These are phyloP conservation scores for Epichloe bromicola DNA, from an alignment of 2,329 filamentous ascomycete species.

Conservation along the genomic window DNA sequence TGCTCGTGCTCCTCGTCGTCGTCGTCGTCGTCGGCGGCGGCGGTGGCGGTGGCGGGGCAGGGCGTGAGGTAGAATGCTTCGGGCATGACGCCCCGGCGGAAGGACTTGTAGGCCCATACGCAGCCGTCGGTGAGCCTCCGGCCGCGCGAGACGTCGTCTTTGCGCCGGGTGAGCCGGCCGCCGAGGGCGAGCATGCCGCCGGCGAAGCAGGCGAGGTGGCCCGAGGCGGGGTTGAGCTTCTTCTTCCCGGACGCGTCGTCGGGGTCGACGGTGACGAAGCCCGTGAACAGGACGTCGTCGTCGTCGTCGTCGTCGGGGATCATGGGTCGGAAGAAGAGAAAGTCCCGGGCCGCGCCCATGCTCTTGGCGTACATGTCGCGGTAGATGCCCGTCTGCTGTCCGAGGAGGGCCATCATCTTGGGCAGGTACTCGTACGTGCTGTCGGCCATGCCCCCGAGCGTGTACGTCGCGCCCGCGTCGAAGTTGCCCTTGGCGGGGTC, in stretches of 20 bases:
- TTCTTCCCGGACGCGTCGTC: slow-evolving; percentile 27
- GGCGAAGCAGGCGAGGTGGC: slow-evolving; percentile 35
- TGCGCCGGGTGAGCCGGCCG: slow-evolving; percentile 46
- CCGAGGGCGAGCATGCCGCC: slow-evolving; percentile 58
- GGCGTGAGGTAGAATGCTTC: slow-evolving; percentile 32
- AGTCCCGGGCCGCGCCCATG: slow-evolving; percentile 44
- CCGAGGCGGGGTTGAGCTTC: not conserved
- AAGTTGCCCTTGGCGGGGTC: slow-evolving; percentile 41
- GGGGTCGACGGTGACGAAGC: slow-evolving; percentile 23
- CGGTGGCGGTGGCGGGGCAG: slow-evolving; percentile 17
- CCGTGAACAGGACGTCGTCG: slow-evolving; percentile 50
- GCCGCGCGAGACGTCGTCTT: slow-evolving; percentile 49
- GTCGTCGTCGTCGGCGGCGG: too few relatives aligned
- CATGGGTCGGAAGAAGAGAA: slow-evolving; percentile 60
- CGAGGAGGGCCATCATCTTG: slow-evolving; percentile 52
- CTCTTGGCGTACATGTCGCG: slow-evolving; percentile 48
- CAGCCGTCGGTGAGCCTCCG: slow-evolving; percentile 54
- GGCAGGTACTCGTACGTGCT: slow-evolving; percentile 48
- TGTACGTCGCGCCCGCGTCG: slow-evolving; percentile 26
- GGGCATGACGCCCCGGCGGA: slow-evolving; percentile 45
- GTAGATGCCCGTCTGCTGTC: slow-evolving; percentile 46
- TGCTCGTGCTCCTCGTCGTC: not conserved
- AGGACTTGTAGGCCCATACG: slow-evolving; percentile 54
- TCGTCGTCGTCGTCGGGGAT: slow-evolving; percentile 41
- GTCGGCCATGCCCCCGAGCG: slow-evolving; percentile 39